Evolutionary conservation across 2,329 filamentous ascomycete genomes (phyloP).

Genomic region (Exophiala oligosperma): DNA sequence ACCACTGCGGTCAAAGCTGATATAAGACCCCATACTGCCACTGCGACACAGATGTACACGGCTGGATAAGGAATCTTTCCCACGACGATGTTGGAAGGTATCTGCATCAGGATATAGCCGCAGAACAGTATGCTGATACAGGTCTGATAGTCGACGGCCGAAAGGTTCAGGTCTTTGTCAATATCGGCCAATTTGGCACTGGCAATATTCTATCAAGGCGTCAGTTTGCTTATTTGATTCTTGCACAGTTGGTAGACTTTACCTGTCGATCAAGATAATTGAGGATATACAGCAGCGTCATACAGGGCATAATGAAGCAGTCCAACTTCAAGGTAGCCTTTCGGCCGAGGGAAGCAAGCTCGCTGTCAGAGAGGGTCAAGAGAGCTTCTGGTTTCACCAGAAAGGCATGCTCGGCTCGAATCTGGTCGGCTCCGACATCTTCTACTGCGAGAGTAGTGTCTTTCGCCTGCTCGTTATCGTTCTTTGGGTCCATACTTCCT

Average conservation of each 20-base stretch:
- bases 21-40: slow-evolving; percentile 62
- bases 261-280: slow-evolving; percentile 64
- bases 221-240: not conserved
- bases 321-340: slow-evolving; percentile 22
- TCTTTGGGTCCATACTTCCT: not conserved
- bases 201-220: slow-evolving; percentile 53
- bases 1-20: slow-evolving; percentile 58
- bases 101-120: slow-evolving; percentile 61
- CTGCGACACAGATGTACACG: slow-evolving; percentile 54
- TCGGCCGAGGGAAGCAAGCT: slow-evolving; percentile 13
- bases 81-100: slow-evolving; percentile 52
- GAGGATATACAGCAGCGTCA: slow-evolving; percentile 24
- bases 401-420: slow-evolving; percentile 12
- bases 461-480: not conserved
- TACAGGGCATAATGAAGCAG: slow-evolving; percentile 16
- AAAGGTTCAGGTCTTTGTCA: slow-evolving; percentile 42
- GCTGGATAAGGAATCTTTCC: slow-evolving; percentile 54
- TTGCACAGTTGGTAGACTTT: not conserved
- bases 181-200: slow-evolving; percentile 55
- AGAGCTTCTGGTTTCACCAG: slow-evolving; percentile 15
- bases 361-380: slow-evolving; percentile 11
- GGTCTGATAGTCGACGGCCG: slow-evolving; percentile 35
- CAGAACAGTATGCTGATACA: slow-evolving; percentile 51
- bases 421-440: slow-evolving; percentile 16
- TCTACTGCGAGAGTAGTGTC: slow-evolving; percentile 2